A percentile compares a stretch with the other conserved stretches of the same genome.
phyloP scores from a whole-genome alignment of 306 rosid genomes.

The Fragaria ananassa region DNA sequence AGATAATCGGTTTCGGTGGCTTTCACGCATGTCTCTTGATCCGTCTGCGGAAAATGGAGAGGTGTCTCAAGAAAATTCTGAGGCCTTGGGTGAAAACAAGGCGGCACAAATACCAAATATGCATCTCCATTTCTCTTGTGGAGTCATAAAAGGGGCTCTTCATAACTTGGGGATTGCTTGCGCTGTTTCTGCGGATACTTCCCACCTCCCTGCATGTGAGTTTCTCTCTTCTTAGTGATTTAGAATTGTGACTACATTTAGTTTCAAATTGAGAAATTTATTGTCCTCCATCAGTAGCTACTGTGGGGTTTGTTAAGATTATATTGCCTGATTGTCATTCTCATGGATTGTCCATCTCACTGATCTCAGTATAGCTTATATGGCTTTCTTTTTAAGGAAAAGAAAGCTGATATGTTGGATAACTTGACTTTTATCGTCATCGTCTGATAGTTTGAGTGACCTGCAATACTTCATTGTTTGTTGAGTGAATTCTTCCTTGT shows the following conservation, averaged over 20 bases:
- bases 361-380: neutral
- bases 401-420: neutral
- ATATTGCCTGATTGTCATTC: neutral
- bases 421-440: neutral
- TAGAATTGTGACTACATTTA: conserved; percentile 2
- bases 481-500: neutral
- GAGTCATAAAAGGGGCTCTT: conserved; percentile 95
- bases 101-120: conserved; percentile 69
- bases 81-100: conserved; percentile 53
- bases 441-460: neutral
- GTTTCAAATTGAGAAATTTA: neutral
- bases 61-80: conserved; percentile 47
- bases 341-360: neutral
- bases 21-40: conserved; percentile 71
- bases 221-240: conserved; percentile 17
- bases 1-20: conserved; percentile 88
- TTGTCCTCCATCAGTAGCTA: neutral
- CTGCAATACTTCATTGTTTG: neutral
- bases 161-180: conserved; percentile 95
- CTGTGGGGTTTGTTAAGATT: neutral
- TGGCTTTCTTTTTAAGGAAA: neutral
- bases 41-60: conserved; percentile 54
- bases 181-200: conserved; percentile 89
- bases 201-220: conserved; percentile 92
- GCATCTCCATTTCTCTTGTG: conserved; percentile 96